Evolutionary conservation across 208 protist genomes (phyloP).

Genomic region (Trypanosoma avium): DNA sequence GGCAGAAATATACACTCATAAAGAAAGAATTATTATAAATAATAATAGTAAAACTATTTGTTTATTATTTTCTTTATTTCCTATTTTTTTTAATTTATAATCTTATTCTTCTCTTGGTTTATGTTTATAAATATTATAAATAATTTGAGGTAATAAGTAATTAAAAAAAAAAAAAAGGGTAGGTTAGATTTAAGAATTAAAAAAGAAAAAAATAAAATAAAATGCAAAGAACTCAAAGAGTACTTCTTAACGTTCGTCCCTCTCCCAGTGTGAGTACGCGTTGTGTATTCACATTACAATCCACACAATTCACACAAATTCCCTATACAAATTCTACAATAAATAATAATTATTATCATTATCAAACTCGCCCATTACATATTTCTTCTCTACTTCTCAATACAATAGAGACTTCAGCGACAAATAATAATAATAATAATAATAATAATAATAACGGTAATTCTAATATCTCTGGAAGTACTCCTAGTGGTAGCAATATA

Average conservation of each 20-base stretch:
- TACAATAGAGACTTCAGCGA: background rate
- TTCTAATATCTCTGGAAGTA: constrained; percentile 2
- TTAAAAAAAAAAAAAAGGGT: background rate
- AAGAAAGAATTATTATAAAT: no score
- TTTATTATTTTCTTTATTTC: constrained; percentile 18
- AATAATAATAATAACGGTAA: constrained; percentile 10
- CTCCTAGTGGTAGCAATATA: background rate
- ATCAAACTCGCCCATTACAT: constrained; percentile 2
- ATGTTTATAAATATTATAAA: background rate
- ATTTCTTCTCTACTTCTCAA: constrained; percentile 2
- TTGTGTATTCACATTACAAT: no score
- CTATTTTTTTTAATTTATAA: constrained; percentile 7
- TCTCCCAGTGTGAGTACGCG: background rate
- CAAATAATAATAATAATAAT: constrained; percentile 3
- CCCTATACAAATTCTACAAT: no score
- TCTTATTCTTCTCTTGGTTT: background rate
- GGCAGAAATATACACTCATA: no score
- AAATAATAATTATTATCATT: no score
- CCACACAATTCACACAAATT: no score
- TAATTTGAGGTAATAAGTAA: background rate
- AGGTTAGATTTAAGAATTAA: constrained; percentile 10
- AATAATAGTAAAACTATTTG: background rate
- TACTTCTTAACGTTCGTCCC: background rate
- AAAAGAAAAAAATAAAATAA: constrained; percentile 18
- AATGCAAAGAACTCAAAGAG: background rate